Evolutionary conservation across 2,329 filamentous ascomycete genomes (phyloP), one percentile per base, ranked within the genome.

Genomic region (Phaeosphaeria sp.): DNA sequence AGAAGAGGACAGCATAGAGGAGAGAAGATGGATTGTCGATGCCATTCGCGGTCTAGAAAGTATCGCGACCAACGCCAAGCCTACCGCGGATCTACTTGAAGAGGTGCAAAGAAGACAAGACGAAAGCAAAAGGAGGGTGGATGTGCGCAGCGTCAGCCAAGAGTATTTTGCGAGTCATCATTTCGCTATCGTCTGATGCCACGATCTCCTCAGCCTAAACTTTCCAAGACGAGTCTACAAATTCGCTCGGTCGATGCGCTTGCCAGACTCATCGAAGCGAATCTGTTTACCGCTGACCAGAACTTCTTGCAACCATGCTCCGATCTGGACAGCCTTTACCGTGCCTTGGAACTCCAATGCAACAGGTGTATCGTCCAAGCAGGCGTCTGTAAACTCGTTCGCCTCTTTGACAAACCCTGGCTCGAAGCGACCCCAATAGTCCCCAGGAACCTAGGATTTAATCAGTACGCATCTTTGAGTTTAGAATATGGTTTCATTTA

Each of bases 211-310:
- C 30, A 36, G 5, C 11, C 6, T 13, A 36, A 3, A 7, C 7
- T 20, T 7, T 21, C 30, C 27, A 17, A 25, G 15, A 45, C 17
- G 18, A 48, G 5, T 36, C 44, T 60, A 64, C 56, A 69, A 61
- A 27, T 57, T 65, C n/a, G 66, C 53, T 15, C 51, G 61, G 43
- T 68, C 63, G 25, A 64, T 22, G 15, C 66, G 49, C 51, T 54
- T 63, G n/a, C 69, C 67, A 6, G 40, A 64, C 53, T 73, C 60
- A 52, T 78, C 71, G 52, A 76, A 78, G 51, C 78, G 80, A 30
- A 88, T 84, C 76, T 86, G 86, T 71, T 81, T 78, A 7, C 82
- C 84, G 0, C 78, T 80, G 49, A 83, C 80, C 73, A 88, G 73
- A 15, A 80, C 79, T 68, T 88, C 84, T 70, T 88, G 86, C 60